Evolutionary conservation across 345 rosid species (phyloP), one percentile per base, ranked within the genome.

Genomic region (Abelmoschus esculentus): DNA sequence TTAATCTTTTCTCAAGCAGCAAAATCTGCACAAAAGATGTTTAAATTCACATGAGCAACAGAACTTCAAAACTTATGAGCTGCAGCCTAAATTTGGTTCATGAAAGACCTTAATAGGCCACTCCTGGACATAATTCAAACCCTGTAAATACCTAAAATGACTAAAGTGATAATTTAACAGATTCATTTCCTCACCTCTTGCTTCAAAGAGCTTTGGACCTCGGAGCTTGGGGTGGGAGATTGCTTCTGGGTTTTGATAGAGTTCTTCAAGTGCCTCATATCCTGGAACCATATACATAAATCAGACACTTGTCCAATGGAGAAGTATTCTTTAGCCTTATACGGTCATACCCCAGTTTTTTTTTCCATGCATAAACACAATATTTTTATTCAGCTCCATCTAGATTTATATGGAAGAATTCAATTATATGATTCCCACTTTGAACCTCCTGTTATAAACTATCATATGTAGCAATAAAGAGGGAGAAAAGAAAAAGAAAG

Each of bases 1-100:
- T 87, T 75, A 91, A 80, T 78, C 91, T 87, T 77, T 82, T 87
- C 83, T 91, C 97, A n/a, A 91, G 97, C 80, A 82, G 90, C 72
- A 77, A 75, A 76, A 95, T 90, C 99, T 95, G 82, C 82, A 79
- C 17, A 42, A 19, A 71, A 59, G 40, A n/a, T 14, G 50, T 74
- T 50, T 1, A 44, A 26, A 17, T 57, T 10, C 11, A 46, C 19
- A 5, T 1, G 61, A 6, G 32, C 11, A 36, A 61, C 26, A 36
- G 60, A 73, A 59, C 29, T 61, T 18, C 56, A 28, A 61, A 49
- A 56, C 29, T 63, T 46, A 12, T 13, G 2, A 58, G 57, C 47
- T 28, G 36, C 28, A 29, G 40, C 62, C 67, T 64, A 36, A 59
- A 13, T 8, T 40, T n/a, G 46, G 71, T 64, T 17, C 31, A 17